phyloP scores from a whole-genome alignment of 805 yeast species.

The Blastobotrys mokoenaii region DNA sequence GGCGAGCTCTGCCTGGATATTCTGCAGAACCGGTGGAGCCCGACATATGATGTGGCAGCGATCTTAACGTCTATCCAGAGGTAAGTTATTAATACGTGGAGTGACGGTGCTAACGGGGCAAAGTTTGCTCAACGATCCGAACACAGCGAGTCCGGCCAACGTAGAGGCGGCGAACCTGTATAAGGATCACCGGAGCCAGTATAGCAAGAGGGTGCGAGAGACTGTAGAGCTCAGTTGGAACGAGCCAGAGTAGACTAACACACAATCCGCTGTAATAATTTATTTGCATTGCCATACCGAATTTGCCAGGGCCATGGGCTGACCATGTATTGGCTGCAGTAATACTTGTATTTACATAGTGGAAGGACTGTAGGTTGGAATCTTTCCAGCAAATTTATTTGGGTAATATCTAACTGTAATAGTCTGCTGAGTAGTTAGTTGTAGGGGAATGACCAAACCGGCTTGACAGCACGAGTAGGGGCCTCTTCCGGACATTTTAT shows the following conservation, averaged over 20 bases:
- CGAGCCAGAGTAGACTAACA: conserved; percentile 31
- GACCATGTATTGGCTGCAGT: no score
- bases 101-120: no score
- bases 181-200: conserved; percentile 90
- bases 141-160: conserved; percentile 93
- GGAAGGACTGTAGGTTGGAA: no score
- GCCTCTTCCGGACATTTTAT: conserved; percentile 33
- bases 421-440: not conserved
- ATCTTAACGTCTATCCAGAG: conserved; percentile 82
- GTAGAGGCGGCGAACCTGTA: conserved; percentile 95
- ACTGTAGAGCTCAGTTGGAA: conserved; percentile 94
- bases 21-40: conserved; percentile 95
- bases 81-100: no score
- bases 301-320: no score
- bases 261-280: no score
- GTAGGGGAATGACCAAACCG: conserved; percentile 8
- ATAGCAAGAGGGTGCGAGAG: conserved; percentile 82
- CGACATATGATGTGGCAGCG: conserved; percentile 95
- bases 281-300: no score
- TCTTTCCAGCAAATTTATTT: no score
- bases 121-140: conserved; percentile 82
- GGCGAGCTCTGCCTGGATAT: conserved; percentile 96
- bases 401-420: no score
- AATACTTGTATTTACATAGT: no score
- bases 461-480: conserved; percentile 6